Base-by-base conservation (phyloP, 768 basidiomycete species). In the Mycena rosella region DNA sequence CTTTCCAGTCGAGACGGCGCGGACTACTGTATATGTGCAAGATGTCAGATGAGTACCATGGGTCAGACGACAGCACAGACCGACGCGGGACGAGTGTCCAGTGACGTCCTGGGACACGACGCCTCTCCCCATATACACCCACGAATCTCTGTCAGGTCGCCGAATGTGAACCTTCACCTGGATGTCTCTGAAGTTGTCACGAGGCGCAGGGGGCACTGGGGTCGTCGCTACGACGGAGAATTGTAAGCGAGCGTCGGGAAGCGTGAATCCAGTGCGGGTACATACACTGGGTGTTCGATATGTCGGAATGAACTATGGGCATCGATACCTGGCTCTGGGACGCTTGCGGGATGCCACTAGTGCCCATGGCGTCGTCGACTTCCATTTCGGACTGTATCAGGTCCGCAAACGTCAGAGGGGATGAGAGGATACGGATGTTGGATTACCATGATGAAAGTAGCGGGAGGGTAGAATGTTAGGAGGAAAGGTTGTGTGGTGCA, bases 91-190 rank as follows among this genome's bases (percentile, higher is more conserved):
- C 40, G 90, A 88, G 71, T 93, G 93, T 15, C 92, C 93, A 27
- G 80, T 80, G 34, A 91, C 78, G 78, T 95, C 94, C 68, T 94
- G 91, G 30, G 90, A 85, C 54, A 94, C 92, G 27, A 91, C 75
- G 24, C 89, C 94, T 74, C 93, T 87, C 14, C 94, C 94, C 55
- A 94, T 85, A 72, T 95, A 95, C 29, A 87, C 82, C 94, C 94
- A 95, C 20, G 90, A 86, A 76, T 95, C 94, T 74, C 82, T 88
- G 61, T 94, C 93, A 38, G 93, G 90, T 71, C 88, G 83, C 69
- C 94, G 85, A 71, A 94, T 91, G 73, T 95, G 94, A 22, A 95
- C 92, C 77, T 95, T 94, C 65, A 95, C 94, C 65, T 91, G 87
- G 65, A 95, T 87, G 64, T 95, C 93, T 59, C 90, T 88, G 74